These are phyloP conservation scores for Meyerozyma carpophila DNA, from an alignment of 1,139 yeast genomes.

Conservation along the genomic window DNA sequence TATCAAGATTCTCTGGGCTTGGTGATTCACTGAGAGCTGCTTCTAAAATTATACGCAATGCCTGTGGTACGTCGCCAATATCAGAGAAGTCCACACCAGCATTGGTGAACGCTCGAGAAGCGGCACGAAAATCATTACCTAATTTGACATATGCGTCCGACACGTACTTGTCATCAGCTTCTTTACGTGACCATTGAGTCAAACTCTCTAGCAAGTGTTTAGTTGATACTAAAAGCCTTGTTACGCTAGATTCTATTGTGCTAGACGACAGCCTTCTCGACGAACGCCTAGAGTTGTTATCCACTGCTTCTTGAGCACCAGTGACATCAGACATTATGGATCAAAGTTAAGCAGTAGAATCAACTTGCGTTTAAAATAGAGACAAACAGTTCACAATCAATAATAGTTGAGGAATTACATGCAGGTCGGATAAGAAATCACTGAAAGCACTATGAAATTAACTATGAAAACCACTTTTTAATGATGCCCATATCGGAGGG, in stretches of 20 bases:
- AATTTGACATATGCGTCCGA: slow-evolving; percentile 88
- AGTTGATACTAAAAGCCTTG: slow-evolving; percentile 79
- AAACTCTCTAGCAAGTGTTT: slow-evolving; percentile 79
- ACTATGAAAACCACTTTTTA: slow-evolving; percentile 51
- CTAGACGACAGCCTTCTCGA: slow-evolving; percentile 37
- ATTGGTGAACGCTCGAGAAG: slow-evolving; percentile 65
- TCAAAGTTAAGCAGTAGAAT: not conserved
- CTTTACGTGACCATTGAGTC: slow-evolving; percentile 85
- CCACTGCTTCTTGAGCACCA: not conserved
- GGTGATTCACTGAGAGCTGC: slow-evolving; percentile 84
- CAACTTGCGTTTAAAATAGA: not conserved
- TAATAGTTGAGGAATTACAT: not conserved
- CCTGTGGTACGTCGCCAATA: slow-evolving; percentile 72
- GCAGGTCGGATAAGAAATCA: not conserved
- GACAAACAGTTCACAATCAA: not conserved
- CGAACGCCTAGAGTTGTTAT: not conserved
- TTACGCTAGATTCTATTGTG: slow-evolving; percentile 79
- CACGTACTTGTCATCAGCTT: slow-evolving; percentile 76
- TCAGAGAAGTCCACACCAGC: slow-evolving; percentile 71
- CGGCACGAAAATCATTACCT: slow-evolving; percentile 90
- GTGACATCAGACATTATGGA: not conserved
- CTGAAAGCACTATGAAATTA: slow-evolving; percentile 29
- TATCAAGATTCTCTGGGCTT: slow-evolving; percentile 75
- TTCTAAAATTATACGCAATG: slow-evolving; percentile 71
- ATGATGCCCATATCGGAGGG: slow-evolving; percentile 60